These are phyloP conservation scores for Eudorina sp. DNA, from an alignment of 139 green algal species.

Conservation along the genomic window DNA sequence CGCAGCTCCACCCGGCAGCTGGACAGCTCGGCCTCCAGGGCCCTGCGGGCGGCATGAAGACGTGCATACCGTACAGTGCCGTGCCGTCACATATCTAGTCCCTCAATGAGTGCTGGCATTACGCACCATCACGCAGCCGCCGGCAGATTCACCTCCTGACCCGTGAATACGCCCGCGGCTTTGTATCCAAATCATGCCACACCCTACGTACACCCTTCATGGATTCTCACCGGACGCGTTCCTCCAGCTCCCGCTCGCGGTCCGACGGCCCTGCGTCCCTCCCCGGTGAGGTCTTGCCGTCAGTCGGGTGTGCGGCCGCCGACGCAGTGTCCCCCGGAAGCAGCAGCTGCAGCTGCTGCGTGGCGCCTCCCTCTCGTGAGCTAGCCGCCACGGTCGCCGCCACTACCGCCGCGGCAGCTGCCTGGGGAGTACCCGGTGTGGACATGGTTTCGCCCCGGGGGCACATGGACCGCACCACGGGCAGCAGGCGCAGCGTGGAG, in stretches of 20 bases:
- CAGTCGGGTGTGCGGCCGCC: no score
- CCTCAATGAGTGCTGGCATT: no score
- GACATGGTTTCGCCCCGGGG: not conserved
- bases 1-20: constrained; percentile 32
- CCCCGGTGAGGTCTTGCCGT: not conserved
- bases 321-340: not conserved
- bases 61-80: not conserved
- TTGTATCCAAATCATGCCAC: no score
- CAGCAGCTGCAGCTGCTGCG: no score
- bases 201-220: no score
- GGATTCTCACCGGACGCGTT: constrained; percentile 11
- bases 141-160: no score
- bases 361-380: not conserved
- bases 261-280: not conserved
- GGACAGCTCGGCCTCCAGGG: constrained; percentile 27
- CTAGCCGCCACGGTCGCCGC: not conserved
- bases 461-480: constrained; percentile 21
- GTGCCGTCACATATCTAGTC: no score
- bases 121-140: no score
- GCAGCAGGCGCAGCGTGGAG: constrained; percentile 42
- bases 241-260: constrained; percentile 4
- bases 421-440: not conserved
- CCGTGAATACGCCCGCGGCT: no score
- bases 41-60: not conserved
- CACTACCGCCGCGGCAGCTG: not conserved